Evolutionary conservation across 2,329 filamentous ascomycete genomes (phyloP).

Genomic region (Colletotrichum nymphaeae): DNA sequence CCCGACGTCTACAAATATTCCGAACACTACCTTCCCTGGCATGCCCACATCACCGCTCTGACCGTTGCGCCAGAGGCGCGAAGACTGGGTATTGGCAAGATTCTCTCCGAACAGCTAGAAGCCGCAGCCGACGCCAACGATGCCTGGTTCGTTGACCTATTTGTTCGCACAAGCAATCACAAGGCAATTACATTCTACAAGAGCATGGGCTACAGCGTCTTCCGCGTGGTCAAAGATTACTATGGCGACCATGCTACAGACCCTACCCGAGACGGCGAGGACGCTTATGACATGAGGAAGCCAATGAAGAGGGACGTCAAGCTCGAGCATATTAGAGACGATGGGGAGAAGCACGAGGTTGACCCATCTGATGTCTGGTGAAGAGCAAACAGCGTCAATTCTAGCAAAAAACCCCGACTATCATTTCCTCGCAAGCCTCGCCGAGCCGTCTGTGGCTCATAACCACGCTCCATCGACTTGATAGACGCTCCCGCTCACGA

Average conservation of each 20-base stretch:
- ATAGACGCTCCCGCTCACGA: constrained; percentile 59
- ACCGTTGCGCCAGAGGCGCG: constrained; percentile 91
- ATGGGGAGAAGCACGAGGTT: constrained; percentile 84
- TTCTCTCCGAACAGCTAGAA: constrained; percentile 85
- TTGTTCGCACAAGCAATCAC: constrained; percentile 88
- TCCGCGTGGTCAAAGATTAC: constrained; percentile 88
- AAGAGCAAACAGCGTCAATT: constrained; percentile 36
- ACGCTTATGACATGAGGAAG: constrained; percentile 98
- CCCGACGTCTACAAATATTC: constrained; percentile 79
- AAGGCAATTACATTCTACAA: constrained; percentile 91
- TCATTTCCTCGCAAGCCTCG: background rate
- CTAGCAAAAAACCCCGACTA: background rate
- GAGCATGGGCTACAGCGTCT: constrained; percentile 92
- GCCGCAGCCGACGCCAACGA: constrained; percentile 83
- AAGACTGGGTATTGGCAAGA: constrained; percentile 86
- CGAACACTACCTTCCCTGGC: constrained; percentile 97
- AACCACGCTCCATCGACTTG: constrained; percentile 58
- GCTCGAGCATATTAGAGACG: constrained; percentile 79
- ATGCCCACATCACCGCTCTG: constrained; percentile 96
- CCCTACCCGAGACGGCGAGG: constrained; percentile 74
- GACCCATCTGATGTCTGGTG: constrained; percentile 88
- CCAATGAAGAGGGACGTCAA: constrained; percentile 84
- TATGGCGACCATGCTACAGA: constrained; percentile 86
- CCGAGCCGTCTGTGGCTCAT: constrained; percentile 35
- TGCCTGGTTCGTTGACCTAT: constrained; percentile 96